Evolutionary conservation across 352 stramenopile genomes (phyloP), one percentile per base, ranked within the genome.

Genomic region (Globisporangium middletonii): DNA sequence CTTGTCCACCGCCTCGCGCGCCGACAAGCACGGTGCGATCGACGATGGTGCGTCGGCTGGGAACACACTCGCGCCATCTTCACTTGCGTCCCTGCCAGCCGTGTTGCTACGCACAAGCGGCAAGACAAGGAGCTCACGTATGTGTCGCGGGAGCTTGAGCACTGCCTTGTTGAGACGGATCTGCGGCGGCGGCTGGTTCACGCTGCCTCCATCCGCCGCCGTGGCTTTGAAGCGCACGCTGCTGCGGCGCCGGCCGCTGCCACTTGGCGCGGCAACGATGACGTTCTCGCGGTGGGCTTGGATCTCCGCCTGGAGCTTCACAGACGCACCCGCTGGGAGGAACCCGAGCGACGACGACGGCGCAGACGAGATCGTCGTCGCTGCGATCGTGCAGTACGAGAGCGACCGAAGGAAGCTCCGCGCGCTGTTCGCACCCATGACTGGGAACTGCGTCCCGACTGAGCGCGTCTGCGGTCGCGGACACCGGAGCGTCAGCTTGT

Each of bases 371-470:
- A 71, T 54, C 7, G 42, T 55, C 3, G 53, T 73, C 4, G 68
- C 67, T 18, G 59, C 72, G 37, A 77, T 69, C 6, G 69, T 81
- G 53, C 67, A 78, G 57, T 79, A 78, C 47, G 72, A 59, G 2
- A 79, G 55, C n/a, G 69, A 70, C 3, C 63, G 53, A 13, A 79
- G 26, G n/a, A 77, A 79, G 15, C 50, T 60, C 2, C 46, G 48
- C 12, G 57, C 28, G n/a, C 43, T 44, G 0, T 37, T 46, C 5
- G 19, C n/a, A 6, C 37, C 54, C 0, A 63, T 23, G 18, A 26
- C 18, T 16, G 72, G 70, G 50, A 79, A 77, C 47, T 82, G 72
- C 19, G 72, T 82, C 2, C 47, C 9, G 1, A 60, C 43, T 4
- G 59, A 49, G 8, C 60, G 64, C 5, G 28, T 23, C 7, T 43